Evolutionary conservation across 176 grass and related monocot species (phyloP).

Genomic region (Paspalum notatum): DNA sequence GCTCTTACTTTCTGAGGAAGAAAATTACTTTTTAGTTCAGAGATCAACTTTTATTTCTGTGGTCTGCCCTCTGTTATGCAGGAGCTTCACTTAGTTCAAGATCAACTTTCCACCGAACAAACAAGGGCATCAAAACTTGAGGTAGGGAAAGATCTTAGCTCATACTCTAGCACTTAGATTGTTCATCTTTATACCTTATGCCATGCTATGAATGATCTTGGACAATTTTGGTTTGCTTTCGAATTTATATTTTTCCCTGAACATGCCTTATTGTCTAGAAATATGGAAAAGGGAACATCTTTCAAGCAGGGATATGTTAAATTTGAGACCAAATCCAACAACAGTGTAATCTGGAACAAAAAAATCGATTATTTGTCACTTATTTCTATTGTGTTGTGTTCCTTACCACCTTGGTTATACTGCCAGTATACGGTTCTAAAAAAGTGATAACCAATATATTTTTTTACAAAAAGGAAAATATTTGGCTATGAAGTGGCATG

Average conservation of each 20-base stretch:
- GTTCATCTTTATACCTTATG: neutral
- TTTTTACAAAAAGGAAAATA: neutral
- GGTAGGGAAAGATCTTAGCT: constrained; percentile 50
- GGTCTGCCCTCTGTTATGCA: constrained; percentile 42
- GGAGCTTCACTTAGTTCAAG: constrained; percentile 67
- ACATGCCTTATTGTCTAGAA: neutral
- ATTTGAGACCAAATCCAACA: neutral
- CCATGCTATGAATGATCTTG: constrained; percentile 11
- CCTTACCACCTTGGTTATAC: constrained; percentile 6
- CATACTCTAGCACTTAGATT: constrained; percentile 27
- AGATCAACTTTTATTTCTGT: constrained; percentile 16
- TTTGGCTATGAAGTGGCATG: neutral
- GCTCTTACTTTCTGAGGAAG: constrained; percentile 19
- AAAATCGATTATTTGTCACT: neutral
- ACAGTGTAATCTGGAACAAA: neutral
- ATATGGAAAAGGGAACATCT: neutral
- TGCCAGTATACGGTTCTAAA: neutral
- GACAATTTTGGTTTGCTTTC: neutral
- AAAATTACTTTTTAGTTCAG: constrained; percentile 6
- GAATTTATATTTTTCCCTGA: constrained; percentile 8
- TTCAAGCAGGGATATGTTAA: neutral
- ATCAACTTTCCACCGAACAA: constrained; percentile 73
- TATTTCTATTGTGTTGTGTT: neutral
- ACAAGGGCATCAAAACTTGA: constrained; percentile 81
- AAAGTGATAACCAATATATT: neutral